Conservation (phyloP, 306 rosid genomes). For the Castanea mollissima region DNA sequence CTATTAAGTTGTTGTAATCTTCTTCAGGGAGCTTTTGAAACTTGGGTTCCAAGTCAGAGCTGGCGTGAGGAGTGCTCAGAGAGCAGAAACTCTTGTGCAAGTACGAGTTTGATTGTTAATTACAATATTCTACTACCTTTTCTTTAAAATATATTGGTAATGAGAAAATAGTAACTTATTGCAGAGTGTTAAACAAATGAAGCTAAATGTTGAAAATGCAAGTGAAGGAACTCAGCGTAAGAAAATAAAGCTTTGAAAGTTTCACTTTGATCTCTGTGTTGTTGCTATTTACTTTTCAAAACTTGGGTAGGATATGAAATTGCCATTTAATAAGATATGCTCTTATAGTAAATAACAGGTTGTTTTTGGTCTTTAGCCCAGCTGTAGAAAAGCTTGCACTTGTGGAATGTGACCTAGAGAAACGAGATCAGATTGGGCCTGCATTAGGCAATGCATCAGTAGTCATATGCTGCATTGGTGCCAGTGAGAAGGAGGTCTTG, state of each 20-base stretch:
- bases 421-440: constrained; percentile 47
- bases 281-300: background rate
- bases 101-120: constrained; percentile 37
- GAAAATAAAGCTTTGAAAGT: constrained; percentile 33
- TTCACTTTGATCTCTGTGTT: constrained; percentile 17
- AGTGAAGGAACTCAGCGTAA: constrained; percentile 58
- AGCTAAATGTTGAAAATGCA: constrained; percentile 45
- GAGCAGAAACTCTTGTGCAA: constrained; percentile 63
- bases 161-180: constrained; percentile 19
- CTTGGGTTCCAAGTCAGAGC: constrained; percentile 92
- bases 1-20: constrained; percentile 19
- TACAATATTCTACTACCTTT: background rate
- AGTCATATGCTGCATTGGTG: constrained; percentile 91
- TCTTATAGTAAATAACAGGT: constrained; percentile 60
- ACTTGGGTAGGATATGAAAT: background rate
- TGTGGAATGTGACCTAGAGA: constrained; percentile 97
- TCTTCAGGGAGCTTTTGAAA: constrained; percentile 90
- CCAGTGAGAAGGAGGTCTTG: constrained; percentile 93
- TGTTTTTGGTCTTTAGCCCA: constrained; percentile 96
- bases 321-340: constrained; percentile 16
- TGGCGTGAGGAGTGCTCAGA: constrained; percentile 73
- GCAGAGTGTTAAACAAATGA: constrained; percentile 84
- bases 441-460: constrained; percentile 80
- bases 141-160: constrained; percentile 19
- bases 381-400: constrained; percentile 99